Evolutionary conservation across 257 asterid genomes (phyloP), one percentile per base, ranked within the genome.

Genomic region (Nicotiana sylvestris): DNA sequence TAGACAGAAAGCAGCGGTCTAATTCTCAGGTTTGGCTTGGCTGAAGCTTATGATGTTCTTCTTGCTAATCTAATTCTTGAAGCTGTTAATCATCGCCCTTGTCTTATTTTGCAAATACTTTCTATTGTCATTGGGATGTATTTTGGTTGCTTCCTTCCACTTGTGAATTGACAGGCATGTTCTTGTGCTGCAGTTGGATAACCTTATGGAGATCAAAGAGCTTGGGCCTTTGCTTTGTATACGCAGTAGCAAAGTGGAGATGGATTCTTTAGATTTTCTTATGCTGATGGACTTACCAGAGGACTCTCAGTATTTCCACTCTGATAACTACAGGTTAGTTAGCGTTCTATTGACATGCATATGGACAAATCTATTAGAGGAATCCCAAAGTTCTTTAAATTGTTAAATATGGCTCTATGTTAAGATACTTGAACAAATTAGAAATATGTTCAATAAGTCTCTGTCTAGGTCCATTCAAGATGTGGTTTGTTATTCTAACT

Each of bases 141-240:
- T 43, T 72, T 4, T 25, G 4, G 43, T 49, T 49, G 43, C 43
- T 74, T 74, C 62, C 62, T 74, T 74, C 8, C 15, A 3, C 39
- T 49, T 27, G 62, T 49, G 29, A 49, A 61, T 25, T 61, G 74
- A 39, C 37, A 9, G 70, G 2, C 82, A n/a, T 84, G 18, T 46
- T 77, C 78, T 27, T 85, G 12, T 70, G 57, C 3, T 55, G 85
- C 98, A 96, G 99, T 86, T 96, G 64, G 86, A 86, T 81, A 96
- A 86, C 88, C 93, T 96, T 55, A 87, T 92, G 96, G 98, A 96
- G 80, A 83, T 96, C 55, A 96, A 91, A 87, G 80, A 91, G 61
- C 86, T 88, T 30, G 82, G 86, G 76, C 93, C 98, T 27, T 80
- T 93, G 76, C 97, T 96, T 78, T 88, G 89, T 49, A 83, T 94